phyloP scores from a whole-genome alignment of 768 basidiomycete species.

The Mycena chlorophos region DNA sequence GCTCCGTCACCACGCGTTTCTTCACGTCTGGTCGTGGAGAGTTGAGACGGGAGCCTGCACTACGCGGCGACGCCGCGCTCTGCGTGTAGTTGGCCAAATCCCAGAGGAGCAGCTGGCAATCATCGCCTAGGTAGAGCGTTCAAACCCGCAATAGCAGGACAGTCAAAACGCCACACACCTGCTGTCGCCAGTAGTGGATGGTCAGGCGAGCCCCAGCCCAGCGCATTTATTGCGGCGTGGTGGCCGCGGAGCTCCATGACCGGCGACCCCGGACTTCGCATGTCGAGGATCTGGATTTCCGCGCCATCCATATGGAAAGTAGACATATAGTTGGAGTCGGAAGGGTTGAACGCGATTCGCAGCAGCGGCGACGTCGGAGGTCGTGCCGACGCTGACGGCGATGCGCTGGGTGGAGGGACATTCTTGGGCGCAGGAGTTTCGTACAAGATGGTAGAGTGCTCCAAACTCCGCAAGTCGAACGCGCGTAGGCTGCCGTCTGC shows the following conservation, averaged over 20 bases:
- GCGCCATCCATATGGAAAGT: constrained; percentile 93
- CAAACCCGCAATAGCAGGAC: not conserved
- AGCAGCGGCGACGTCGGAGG: constrained; percentile 81
- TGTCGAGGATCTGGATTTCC: constrained; percentile 92
- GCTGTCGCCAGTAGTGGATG: constrained; percentile 85
- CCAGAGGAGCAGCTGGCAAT: constrained; percentile 93
- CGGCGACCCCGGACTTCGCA: constrained; percentile 94
- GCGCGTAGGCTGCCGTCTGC: constrained; percentile 96
- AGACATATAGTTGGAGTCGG: constrained; percentile 92
- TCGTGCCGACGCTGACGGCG: constrained; percentile 60
- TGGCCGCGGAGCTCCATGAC: constrained; percentile 91
- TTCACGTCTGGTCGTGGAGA: constrained; percentile 82
- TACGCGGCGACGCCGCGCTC: constrained; percentile 67
- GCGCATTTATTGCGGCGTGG: constrained; percentile 75
- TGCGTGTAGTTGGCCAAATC: constrained; percentile 72
- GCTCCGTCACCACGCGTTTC: constrained; percentile 71
- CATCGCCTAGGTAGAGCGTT: constrained; percentile 62
- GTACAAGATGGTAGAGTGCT: constrained; percentile 98
- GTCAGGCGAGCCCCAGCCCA: constrained; percentile 88
- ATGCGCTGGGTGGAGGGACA: constrained; percentile 55
- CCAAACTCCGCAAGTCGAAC: constrained; percentile 93
- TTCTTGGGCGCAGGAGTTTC: constrained; percentile 86
- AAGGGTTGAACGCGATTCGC: constrained; percentile 88
- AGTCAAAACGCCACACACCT: constrained; percentile 48
- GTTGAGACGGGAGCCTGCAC: constrained; percentile 68